Base-by-base conservation (phyloP, 2,329 filamentous ascomycete species). In the Colletotrichum eremochloae region DNA sequence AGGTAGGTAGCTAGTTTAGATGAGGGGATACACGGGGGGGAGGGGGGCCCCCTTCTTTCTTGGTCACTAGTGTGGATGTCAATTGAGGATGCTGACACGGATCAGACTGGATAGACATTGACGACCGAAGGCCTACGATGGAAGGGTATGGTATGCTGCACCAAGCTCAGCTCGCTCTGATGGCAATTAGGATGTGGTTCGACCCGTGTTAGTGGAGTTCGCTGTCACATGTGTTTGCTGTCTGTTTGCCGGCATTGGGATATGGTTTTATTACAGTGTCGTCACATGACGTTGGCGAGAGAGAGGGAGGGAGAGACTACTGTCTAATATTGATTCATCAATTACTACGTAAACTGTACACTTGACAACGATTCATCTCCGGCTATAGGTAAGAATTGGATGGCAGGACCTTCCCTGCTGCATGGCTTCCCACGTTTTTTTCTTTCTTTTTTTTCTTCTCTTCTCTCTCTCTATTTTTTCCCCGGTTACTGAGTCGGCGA, bases 141-240 rank as follows among this genome's bases (percentile, higher is more conserved):
- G 4, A 42, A 42, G 24, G 5, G 24, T 29, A 63, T n/a, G 24
- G 24, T 24, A 24, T 24, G 24, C 24, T 24, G 40, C 40, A 50
- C 40, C 50, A n/a, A 11, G 46, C 9, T 50, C 40, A 9, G 9
- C 18, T 33, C 15, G 9, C 18, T 33, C 15, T 11, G 33, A 53
- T 40, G 24, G 18, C 60, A 69, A 29, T 44, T n/a, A 38, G 44
- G 38, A 53, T 60, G 29, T 46, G 36, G 36, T 58, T 58, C 65
- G 65, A 52, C 55, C 66, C 40, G 58, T 52, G 31, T 15, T 50
- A 20, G 12, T 50, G 42, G 42, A 50, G 50, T 14, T 24, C 12
- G 11, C 18, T 6, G 24, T 66, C 61, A 65, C 62, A 66, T 66
- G 24, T 24, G 50, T 14, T 24, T 5, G 11, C 18, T 6, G 24